These are phyloP conservation scores for Hylodesmum podocarpum DNA, from an alignment of 306 rosid genomes.

Conservation along the genomic window DNA sequence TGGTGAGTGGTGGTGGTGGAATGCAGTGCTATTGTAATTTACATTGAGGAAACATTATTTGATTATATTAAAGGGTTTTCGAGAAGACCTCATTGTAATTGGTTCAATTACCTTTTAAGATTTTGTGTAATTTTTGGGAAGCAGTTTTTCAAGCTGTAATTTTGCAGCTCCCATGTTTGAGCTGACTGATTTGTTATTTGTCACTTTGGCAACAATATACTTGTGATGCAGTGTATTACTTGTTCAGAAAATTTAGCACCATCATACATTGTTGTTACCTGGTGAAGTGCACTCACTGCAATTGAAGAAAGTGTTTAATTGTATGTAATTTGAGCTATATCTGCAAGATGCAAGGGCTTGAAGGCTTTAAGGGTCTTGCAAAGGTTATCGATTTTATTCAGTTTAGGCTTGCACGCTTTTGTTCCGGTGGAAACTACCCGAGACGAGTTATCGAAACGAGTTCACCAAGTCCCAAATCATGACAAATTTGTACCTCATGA, in stretches of 20 bases:
- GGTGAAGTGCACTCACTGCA: not conserved
- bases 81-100: conserved; percentile 1
- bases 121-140: not conserved
- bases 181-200: not conserved
- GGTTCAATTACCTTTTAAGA: not conserved
- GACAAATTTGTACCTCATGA: not conserved
- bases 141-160: not conserved
- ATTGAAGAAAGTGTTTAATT: not conserved
- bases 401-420: not conserved
- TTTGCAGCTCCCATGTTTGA: not conserved
- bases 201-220: no score
- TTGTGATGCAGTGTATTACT: not conserved
- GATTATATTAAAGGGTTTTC: conserved; percentile 49
- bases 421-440: no score
- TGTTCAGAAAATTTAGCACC: not conserved
- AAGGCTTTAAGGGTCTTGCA: not conserved
- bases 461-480: not conserved
- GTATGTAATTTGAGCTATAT: not conserved
- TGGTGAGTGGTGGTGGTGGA: conserved; percentile 57
- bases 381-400: not conserved
- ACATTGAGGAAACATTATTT: conserved; percentile 40
- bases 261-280: not conserved
- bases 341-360: not conserved
- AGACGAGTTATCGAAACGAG: not conserved
- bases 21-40: conserved; percentile 58